These are phyloP conservation scores for Erythrophleum ivorense DNA, from an alignment of 331 rosid species.

Conservation along the genomic window DNA sequence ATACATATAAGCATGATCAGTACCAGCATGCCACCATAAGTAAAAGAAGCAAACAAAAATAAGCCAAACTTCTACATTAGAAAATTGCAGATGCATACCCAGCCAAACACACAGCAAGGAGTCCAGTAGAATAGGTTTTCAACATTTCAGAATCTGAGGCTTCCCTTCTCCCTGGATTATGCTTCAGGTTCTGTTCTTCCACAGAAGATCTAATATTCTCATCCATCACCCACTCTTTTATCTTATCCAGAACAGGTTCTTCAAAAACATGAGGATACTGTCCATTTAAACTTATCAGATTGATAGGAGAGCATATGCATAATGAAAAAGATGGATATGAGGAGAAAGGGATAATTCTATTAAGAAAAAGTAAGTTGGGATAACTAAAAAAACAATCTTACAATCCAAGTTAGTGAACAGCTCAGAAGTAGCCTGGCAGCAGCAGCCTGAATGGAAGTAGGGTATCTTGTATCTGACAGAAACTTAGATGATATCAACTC, in stretches of 20 bases:
- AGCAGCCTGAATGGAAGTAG: conserved; percentile 77
- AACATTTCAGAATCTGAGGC: conserved; percentile 86
- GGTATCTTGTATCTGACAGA: conserved; percentile 73
- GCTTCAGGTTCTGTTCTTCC: conserved; percentile 69
- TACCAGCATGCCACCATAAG: neutral
- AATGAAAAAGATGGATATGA: neutral
- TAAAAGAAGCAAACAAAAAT: conserved; percentile 23
- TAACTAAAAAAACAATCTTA: conserved; percentile 42
- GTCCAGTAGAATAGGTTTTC: conserved; percentile 90
- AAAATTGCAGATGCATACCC: conserved; percentile 56
- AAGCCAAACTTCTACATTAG: conserved; percentile 1
- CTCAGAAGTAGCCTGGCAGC: conserved; percentile 74
- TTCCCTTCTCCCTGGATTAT: conserved; percentile 58
- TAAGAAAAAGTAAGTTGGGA: neutral
- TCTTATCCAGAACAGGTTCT: conserved; percentile 73
- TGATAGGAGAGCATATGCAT: neutral
- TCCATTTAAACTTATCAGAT: conserved; percentile 48
- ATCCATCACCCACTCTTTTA: conserved; percentile 84
- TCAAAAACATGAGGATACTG: conserved; percentile 98
- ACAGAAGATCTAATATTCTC: conserved; percentile 54
- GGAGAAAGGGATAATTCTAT: neutral
- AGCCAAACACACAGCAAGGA: conserved; percentile 79
- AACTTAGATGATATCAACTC: conserved; percentile 87
- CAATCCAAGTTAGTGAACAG: conserved; percentile 88
- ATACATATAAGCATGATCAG: conserved; percentile 28